These are phyloP conservation scores for Russula earlei DNA, from an alignment of 768 basidiomycete genomes.

Conservation along the genomic window DNA sequence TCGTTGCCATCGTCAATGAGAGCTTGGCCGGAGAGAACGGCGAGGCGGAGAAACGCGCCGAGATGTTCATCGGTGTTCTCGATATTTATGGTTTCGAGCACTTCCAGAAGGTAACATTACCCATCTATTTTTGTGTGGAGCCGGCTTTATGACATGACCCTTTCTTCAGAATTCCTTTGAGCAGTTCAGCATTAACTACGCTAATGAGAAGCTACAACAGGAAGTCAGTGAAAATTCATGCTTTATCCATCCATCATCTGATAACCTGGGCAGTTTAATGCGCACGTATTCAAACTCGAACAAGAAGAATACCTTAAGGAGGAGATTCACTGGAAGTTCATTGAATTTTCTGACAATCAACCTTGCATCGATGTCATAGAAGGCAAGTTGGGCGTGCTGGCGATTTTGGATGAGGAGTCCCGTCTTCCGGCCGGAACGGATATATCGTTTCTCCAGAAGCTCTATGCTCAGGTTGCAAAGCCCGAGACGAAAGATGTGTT, in stretches of 20 bases:
- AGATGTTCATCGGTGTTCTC: constrained; percentile 98
- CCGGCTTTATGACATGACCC: background rate
- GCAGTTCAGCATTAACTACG: constrained; percentile 99
- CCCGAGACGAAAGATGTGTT: constrained; percentile 80
- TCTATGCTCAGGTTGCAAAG: constrained; percentile 76
- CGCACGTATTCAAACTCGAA: constrained; percentile 97
- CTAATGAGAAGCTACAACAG: constrained; percentile 96
- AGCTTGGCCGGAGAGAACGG: constrained; percentile 93
- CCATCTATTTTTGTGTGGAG: background rate
- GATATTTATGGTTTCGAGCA: constrained; percentile 98
- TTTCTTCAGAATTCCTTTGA: constrained; percentile 73
- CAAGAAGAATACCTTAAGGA: constrained; percentile 99
- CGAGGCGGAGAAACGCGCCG: constrained; percentile 79
- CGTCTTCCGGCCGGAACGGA: constrained; percentile 92
- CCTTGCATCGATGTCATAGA: constrained; percentile 98
- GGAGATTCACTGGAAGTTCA: constrained; percentile 99
- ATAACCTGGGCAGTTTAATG: constrained; percentile 67
- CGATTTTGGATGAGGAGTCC: constrained; percentile 95
- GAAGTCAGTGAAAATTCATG: constrained; percentile 47
- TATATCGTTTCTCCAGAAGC: constrained; percentile 84
- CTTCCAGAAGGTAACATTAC: constrained; percentile 73
- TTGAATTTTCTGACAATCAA: constrained; percentile 98
- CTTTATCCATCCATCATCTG: background rate
- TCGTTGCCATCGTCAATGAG: constrained; percentile 95
- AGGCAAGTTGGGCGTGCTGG: constrained; percentile 89